Conservation (phyloP, 208 protist species). For the Leishmania major region DNA sequence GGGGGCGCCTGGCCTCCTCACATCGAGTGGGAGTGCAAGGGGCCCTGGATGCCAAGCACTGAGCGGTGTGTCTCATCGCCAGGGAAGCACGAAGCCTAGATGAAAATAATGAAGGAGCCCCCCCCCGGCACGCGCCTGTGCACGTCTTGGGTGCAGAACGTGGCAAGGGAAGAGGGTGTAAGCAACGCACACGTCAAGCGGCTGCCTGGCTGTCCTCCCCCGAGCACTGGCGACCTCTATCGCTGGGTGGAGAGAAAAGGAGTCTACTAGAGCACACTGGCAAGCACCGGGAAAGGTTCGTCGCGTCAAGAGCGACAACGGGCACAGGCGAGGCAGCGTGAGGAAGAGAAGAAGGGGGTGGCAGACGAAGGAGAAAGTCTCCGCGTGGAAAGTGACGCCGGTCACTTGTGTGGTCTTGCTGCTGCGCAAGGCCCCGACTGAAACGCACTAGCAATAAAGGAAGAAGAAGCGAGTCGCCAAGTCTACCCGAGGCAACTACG, state of each 20-base stretch:
- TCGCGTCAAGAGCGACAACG: neutral
- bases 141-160: neutral
- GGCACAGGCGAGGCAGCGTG: neutral
- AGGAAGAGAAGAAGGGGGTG: neutral
- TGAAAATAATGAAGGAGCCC: neutral
- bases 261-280: neutral
- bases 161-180: neutral
- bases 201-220: neutral
- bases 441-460: neutral
- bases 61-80: neutral
- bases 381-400: neutral
- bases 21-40: neutral
- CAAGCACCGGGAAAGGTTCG: neutral
- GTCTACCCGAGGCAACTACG: neutral
- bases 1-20: neutral
- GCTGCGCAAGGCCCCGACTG: neutral
- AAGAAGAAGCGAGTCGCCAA: neutral
- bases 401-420: neutral
- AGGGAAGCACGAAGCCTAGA: neutral
- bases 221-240: neutral
- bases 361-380: too few species aligned
- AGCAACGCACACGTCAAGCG: neutral
- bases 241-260: neutral
- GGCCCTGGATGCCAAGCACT: neutral
- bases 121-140: too few species aligned